These are phyloP conservation scores for Aspergillus mulundensis DNA, from an alignment of 495 filamentous ascomycete genomes.

Conservation along the genomic window DNA sequence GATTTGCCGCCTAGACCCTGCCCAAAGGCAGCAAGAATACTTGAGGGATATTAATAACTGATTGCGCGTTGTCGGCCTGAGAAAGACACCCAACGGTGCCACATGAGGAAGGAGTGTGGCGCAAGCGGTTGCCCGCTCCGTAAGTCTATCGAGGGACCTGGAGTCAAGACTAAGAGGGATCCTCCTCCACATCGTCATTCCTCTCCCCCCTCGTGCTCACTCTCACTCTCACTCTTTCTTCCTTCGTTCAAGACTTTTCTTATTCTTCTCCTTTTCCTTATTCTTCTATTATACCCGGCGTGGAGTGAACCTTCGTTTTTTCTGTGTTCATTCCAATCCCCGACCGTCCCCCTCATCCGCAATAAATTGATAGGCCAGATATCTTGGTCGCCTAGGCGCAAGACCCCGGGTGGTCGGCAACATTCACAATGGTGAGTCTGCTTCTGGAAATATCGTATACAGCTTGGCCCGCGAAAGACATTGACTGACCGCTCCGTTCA, in stretches of 20 bases:
- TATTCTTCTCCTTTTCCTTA: conserved; percentile 9
- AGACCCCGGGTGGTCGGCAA: conserved; percentile 28
- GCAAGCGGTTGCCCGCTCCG: conserved; percentile 16
- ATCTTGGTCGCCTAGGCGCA: conserved; percentile 32
- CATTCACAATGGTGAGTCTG: conserved; percentile 34
- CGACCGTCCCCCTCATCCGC: conserved; percentile 10
- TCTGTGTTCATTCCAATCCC: conserved; percentile 14
- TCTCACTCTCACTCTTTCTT: conserved; percentile 14
- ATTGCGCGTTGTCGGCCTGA: conserved; percentile 22
- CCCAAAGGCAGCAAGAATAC: conserved; percentile 7
- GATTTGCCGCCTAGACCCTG: conserved; percentile 4
- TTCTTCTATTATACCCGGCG: conserved; percentile 11
- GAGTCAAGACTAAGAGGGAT: not conserved
- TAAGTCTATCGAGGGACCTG: not conserved
- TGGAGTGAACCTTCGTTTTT: conserved; percentile 18
- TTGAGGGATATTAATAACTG: conserved; percentile 9
- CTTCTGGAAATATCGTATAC: not conserved
- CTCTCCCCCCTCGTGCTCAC: conserved; percentile 6
- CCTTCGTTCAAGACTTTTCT: conserved; percentile 6
- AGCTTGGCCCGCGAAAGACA: not conserved
- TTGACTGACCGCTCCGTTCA: conserved; percentile 15
- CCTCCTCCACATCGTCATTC: conserved; percentile 23
- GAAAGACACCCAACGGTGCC: conserved; percentile 17
- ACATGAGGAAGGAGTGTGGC: conserved; percentile 25
- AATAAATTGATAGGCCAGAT: conserved; percentile 28